Evolutionary conservation across 495 filamentous ascomycete genomes (phyloP).

Genomic region (Penicillium bovifimosum): DNA sequence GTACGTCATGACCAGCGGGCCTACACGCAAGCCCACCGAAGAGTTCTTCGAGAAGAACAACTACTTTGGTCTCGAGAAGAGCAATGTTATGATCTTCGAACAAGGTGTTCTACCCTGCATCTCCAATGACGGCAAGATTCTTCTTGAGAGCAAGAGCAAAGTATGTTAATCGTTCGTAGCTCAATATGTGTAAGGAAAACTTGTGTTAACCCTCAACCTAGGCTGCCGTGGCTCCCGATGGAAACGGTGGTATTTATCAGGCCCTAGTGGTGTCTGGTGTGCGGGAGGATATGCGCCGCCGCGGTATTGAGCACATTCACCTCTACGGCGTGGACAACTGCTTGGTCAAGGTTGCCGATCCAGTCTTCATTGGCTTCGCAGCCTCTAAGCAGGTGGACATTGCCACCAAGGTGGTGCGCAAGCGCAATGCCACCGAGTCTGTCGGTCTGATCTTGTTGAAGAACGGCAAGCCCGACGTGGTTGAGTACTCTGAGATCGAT

Average conservation of each 20-base stretch:
- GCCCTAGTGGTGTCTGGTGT: constrained; percentile 78
- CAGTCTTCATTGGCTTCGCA: constrained; percentile 90
- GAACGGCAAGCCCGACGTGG: constrained; percentile 95
- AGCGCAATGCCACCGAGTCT: constrained; percentile 94
- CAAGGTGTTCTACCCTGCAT: constrained; percentile 96
- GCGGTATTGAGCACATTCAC: constrained; percentile 93
- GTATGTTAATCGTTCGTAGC: constrained; percentile 33
- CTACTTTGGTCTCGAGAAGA: constrained; percentile 82
- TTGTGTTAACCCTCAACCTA: constrained; percentile 23
- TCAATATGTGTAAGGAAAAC: neutral
- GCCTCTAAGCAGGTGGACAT: constrained; percentile 89
- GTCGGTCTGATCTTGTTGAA: constrained; percentile 91
- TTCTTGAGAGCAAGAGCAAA: constrained; percentile 85
- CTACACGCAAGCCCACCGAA: constrained; percentile 88
- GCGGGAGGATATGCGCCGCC: constrained; percentile 79
- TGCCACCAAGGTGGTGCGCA: constrained; percentile 96
- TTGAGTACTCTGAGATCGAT: constrained; percentile 99
- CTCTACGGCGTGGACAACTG: constrained; percentile 99
- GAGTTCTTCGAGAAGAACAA: constrained; percentile 83
- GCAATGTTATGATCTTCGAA: constrained; percentile 91
- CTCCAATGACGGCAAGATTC: constrained; percentile 94
- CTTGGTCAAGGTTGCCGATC: constrained; percentile 95
- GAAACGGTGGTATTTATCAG: constrained; percentile 95
- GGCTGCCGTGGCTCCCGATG: constrained; percentile 95
- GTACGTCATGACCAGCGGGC: constrained; percentile 99